phyloP scores from a whole-genome alignment of 306 rosid species.

The Trichosanthes cucumerina region DNA sequence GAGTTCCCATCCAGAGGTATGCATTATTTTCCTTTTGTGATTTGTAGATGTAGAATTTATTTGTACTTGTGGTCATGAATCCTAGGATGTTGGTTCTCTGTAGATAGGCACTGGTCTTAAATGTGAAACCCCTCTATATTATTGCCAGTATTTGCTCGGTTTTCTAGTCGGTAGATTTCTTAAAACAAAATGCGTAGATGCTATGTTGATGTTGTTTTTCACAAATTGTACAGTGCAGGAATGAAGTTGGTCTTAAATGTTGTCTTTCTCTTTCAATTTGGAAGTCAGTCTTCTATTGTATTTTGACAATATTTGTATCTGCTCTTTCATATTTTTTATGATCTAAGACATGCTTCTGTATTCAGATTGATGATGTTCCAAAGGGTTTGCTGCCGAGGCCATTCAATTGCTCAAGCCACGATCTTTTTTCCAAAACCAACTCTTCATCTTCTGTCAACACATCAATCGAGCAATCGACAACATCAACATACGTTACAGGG shows the following conservation, averaged over 20 bases:
- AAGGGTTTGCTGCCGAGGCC: slow-evolving; percentile 59
- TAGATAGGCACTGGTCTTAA: not conserved
- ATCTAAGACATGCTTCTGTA: slow-evolving; percentile 12
- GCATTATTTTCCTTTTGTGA: not conserved
- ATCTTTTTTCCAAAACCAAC: not conserved
- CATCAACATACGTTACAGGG: slow-evolving; percentile 14
- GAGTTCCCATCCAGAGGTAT: slow-evolving; percentile 59
- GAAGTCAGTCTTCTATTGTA: not conserved
- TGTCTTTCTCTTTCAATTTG: not conserved
- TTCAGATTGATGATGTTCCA: slow-evolving; percentile 70
- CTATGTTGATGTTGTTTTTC: not conserved
- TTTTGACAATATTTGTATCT: not conserved
- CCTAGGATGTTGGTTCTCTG: not conserved
- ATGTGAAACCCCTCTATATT: not conserved
- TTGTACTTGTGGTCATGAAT: not conserved
- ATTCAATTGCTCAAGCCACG: slow-evolving; percentile 30
- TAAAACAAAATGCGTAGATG: not conserved
- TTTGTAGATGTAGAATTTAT: not conserved
- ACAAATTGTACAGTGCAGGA: not conserved
- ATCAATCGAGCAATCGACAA: slow-evolving; percentile 12
- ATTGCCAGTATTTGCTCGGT: not conserved
- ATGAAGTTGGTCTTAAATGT: not conserved
- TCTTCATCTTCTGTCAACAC: slow-evolving; percentile 7
- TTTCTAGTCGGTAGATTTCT: not conserved
- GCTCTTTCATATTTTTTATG: not conserved